Evolutionary conservation across 306 rosid genomes (phyloP).

Genomic region (Begonia loranthoides): DNA sequence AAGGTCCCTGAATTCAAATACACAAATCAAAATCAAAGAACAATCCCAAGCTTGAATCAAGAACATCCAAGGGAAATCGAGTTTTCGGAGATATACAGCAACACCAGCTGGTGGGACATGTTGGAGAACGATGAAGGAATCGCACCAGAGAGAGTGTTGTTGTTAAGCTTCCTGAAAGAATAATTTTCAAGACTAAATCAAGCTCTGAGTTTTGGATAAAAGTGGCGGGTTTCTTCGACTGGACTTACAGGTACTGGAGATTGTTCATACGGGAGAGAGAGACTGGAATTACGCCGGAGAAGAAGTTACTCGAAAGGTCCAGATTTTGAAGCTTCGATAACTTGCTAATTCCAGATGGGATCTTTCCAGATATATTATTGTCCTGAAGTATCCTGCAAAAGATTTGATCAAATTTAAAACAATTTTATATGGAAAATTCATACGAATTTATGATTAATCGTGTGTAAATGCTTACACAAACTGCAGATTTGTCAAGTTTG

Average conservation of each 20-base stretch:
- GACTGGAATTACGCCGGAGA: slow-evolving; percentile 61
- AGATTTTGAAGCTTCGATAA: slow-evolving; percentile 66
- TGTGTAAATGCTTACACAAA: slow-evolving; percentile 39
- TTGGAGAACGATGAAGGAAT: slow-evolving; percentile 76
- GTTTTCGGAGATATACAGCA: slow-evolving; percentile 42
- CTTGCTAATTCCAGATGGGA: slow-evolving; percentile 67
- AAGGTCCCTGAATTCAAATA: slow-evolving; percentile 49
- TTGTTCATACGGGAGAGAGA: slow-evolving; percentile 46
- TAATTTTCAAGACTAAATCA: too few relatives aligned
- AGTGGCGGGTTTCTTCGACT: slow-evolving; percentile 8
- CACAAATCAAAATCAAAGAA: slow-evolving; percentile 5
- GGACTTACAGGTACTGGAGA: slow-evolving; percentile 76
- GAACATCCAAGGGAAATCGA: background rate
- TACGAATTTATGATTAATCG: too few relatives aligned
- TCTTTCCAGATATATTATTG: slow-evolving; percentile 66
- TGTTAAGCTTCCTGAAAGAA: slow-evolving; percentile 54
- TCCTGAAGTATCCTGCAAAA: slow-evolving; percentile 58
- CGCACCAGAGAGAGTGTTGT: slow-evolving; percentile 58
- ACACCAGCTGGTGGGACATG: slow-evolving; percentile 58
- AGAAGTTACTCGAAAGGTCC: slow-evolving; percentile 76
- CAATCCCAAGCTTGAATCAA: background rate
- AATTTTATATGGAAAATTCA: too few relatives aligned
- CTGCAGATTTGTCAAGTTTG: slow-evolving; percentile 66
- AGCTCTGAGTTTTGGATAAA: too few relatives aligned
- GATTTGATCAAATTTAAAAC: background rate